A percentile compares a stretch with the other conserved stretches of the same genome.
Conservation (phyloP, 352 stramenopile genomes). For the Globisporangium barbulae region DNA sequence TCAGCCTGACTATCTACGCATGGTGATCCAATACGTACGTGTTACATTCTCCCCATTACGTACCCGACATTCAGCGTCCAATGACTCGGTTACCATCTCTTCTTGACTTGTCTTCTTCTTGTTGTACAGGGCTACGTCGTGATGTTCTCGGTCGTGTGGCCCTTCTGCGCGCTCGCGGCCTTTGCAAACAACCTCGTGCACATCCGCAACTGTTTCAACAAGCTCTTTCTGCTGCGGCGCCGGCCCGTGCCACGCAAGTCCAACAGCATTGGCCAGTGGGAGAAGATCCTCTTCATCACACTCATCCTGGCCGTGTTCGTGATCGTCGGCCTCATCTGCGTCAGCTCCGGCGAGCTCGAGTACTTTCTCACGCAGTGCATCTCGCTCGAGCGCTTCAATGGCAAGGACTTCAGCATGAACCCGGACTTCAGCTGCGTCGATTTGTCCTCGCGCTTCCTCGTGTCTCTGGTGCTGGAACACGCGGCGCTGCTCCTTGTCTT, state of each 20-base stretch:
- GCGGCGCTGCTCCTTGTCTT: slow-evolving; percentile 72
- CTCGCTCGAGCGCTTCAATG: slow-evolving; percentile 69
- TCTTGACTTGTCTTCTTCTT: slow-evolving; percentile 10
- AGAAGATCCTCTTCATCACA: slow-evolving; percentile 85
- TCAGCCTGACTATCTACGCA: slow-evolving; percentile 79
- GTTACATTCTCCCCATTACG: not conserved
- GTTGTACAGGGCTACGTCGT: slow-evolving; percentile 75
- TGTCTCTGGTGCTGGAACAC: slow-evolving; percentile 75
- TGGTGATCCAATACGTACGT: slow-evolving; percentile 87
- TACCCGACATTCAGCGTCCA: not conserved
- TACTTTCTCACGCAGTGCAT: slow-evolving; percentile 79
- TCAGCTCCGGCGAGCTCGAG: slow-evolving; percentile 82
- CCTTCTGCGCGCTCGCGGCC: slow-evolving; percentile 75
- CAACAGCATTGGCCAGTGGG: slow-evolving; percentile 86
- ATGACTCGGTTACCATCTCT: not conserved
- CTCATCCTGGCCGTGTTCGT: slow-evolving; percentile 80
- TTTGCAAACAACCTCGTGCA: slow-evolving; percentile 82
- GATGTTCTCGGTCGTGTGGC: slow-evolving; percentile 88
- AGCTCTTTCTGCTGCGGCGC: slow-evolving; percentile 66
- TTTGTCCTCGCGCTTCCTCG: slow-evolving; percentile 74
- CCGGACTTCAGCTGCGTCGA: slow-evolving; percentile 78
- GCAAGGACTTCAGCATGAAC: slow-evolving; percentile 85
- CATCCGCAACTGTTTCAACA: slow-evolving; percentile 84
- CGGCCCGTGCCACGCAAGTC: slow-evolving; percentile 72
- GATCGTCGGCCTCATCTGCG: slow-evolving; percentile 78